Base-by-base conservation (phyloP, 83 land plant genomes). In the Isoetes engelmannii region DNA sequence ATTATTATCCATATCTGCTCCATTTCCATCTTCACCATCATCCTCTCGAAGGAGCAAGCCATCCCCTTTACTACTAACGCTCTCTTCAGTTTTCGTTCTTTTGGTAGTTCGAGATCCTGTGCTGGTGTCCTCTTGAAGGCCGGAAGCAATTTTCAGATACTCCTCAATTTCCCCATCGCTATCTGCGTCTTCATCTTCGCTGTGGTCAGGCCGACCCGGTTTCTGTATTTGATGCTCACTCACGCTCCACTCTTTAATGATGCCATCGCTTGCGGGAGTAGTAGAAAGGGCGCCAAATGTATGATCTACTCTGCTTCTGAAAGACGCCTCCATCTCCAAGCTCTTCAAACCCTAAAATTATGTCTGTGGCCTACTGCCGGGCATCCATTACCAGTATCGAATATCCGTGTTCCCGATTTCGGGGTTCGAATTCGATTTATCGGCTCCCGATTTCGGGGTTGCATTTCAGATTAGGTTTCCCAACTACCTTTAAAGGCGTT, bases 261-360 rank as follows among this genome's bases (percentile, higher is more conserved):
- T 2, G 37, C 37, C 37, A 28, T 28, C 37, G 37, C 37, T 28
- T 28, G 37, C 37, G 1, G 37, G 37, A 28, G 37, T 28, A 28
- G 37, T 0, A 2, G 28, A 59, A 18, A 28, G 37, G 10, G 28
- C 20, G 62, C 62, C 62, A 59, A 59, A 59, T 10, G 4, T 42
- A 20, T 59, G 62, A 59, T 59, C 62, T 42, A 59, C 10, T 59
- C 62, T 59, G 62, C 62, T 59, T 42, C 28, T 12, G 62, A 59
- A 59, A 12, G 55, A 12, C 19, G 28, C 62, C 62, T 59, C 62
- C 62, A 59, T 59, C 55, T 12, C 55, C 17, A 15, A 12, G 15
- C 55, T 17, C 17, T 12, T 12, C 17, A 51, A 51, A 51, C 55
- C 55, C 55, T 51, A 51, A 51, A 1, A 28, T 28, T 28, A 28